Base-by-base conservation (phyloP, 2,329 filamentous ascomycete genomes). In the Penicillium brasilianum region DNA sequence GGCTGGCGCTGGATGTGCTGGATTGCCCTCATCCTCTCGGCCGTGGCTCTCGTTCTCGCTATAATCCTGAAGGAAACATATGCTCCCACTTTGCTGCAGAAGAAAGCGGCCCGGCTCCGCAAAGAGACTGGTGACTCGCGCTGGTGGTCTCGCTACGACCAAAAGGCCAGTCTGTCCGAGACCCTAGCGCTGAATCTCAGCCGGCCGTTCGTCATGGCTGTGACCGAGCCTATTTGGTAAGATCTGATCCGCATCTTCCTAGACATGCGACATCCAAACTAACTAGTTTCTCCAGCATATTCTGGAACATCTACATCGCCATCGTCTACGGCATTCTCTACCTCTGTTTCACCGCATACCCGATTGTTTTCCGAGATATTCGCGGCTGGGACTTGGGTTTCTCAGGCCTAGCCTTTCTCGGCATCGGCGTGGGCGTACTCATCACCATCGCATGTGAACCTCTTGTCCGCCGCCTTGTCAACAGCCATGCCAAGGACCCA, bases 1-100 rank as follows among this genome's bases (percentile, higher is more conserved):
- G 92, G 92, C 11, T 97, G 93, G 93, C 81, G 93, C 32, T 97
- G 92, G 92, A 89, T 89, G 39, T 90, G 91, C 71, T 96, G 91
- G 90, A 83, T 95, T 20, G 85, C 89, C 9, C 78, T 94, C 70
- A 93, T 96, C 55, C 82, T 92, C 10, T 85, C 85, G 0, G 91
- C 85, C 0, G 81, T 84, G 0, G 87, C 86, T 0, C 84, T 88
- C 59, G 63, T 84, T 20, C 77, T 88, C 65, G 84, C 92, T 67
- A 72, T 82, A 2, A 80, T 85, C 1, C 81, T 90, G 51, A 85
- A 85, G 63, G 92, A 96, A 77, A 94, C 91, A 0, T 96, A 96
- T 69, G 85, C 87, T 0, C 92, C 91, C 1, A 83, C 83, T 0
- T 83, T 95, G 25, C 79, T 95, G 32, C 85, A 89, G 69, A 81